phyloP scores from a whole-genome alignment of 31 red algal species.

The Porphyra umbilicalis region DNA sequence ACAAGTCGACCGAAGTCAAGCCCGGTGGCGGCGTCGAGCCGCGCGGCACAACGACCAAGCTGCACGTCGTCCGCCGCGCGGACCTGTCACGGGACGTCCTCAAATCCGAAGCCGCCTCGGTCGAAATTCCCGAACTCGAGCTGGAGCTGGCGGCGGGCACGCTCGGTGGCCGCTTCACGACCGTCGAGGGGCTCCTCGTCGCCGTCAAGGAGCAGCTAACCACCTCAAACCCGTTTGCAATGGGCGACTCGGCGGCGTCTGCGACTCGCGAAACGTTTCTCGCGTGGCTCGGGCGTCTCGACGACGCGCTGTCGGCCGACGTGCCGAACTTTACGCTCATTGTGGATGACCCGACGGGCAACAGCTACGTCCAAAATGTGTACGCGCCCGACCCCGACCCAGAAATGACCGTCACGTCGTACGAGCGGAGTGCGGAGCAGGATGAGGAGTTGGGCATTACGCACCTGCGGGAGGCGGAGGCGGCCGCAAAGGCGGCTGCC shows the following conservation, averaged over 20 bases:
- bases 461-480: not conserved
- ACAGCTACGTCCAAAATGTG: slow-evolving; percentile 45
- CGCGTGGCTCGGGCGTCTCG: slow-evolving; percentile 5
- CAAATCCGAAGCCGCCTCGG: slow-evolving; percentile 23
- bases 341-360: slow-evolving; percentile 38
- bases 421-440: slow-evolving; percentile 27
- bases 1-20: slow-evolving; percentile 31
- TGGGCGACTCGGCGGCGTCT: slow-evolving; percentile 3
- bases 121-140: slow-evolving; percentile 13
- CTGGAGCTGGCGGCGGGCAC: slow-evolving; percentile 24
- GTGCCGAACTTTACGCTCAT: slow-evolving; percentile 9
- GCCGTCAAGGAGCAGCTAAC: slow-evolving; percentile 9
- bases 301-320: not conserved
- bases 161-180: slow-evolving; percentile 25
- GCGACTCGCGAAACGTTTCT: not conserved
- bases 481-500: too few species aligned
- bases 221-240: slow-evolving; percentile 1
- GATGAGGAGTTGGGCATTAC: slow-evolving; percentile 29
- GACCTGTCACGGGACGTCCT: slow-evolving; percentile 35
- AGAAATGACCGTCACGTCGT: slow-evolving; percentile 14
- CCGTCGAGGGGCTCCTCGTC: slow-evolving; percentile 25
- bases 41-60: slow-evolving; percentile 1
- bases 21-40: slow-evolving; percentile 13
- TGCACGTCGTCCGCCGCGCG: not conserved
- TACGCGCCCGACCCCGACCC: slow-evolving; percentile 24